phyloP scores from a whole-genome alignment of 371 early-diverging fungal genomes.

The Mucor ambiguus region DNA sequence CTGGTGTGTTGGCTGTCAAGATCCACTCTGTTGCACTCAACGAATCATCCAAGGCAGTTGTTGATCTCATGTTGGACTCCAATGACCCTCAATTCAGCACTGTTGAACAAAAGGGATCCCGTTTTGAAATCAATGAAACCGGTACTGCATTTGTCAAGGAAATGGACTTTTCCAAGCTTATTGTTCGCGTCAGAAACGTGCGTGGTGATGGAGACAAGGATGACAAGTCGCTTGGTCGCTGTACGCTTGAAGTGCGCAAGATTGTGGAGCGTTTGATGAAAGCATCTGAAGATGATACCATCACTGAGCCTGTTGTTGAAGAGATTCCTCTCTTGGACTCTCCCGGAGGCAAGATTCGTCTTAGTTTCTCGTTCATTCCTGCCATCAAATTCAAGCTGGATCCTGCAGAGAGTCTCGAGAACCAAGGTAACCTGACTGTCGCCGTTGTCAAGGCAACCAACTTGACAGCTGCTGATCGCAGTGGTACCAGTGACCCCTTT shows the following conservation, averaged over 20 bases:
- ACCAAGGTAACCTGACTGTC: constrained; percentile 55
- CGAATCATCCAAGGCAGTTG: constrained; percentile 26
- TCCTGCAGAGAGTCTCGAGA: constrained; percentile 51
- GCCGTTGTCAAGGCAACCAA: constrained; percentile 44
- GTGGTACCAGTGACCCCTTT: constrained; percentile 84
- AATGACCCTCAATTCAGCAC: constrained; percentile 49
- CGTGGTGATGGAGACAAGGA: constrained; percentile 41
- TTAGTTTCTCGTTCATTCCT: constrained; percentile 45
- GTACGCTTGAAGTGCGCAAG: constrained; percentile 29
- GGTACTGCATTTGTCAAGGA: constrained; percentile 53
- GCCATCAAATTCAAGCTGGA: constrained; percentile 49
- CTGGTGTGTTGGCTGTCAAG: constrained; percentile 49
- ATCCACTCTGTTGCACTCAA: constrained; percentile 35
- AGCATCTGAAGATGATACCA: constrained; percentile 18
- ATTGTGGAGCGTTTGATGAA: constrained; percentile 27
- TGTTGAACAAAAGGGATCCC: constrained; percentile 39
- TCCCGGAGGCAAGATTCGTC: constrained; percentile 32
- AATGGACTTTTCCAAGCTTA: constrained; percentile 48
- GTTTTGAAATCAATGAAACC: constrained; percentile 44
- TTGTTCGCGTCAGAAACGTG: constrained; percentile 36
- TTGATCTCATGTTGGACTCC: constrained; percentile 45
- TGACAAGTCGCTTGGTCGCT: constrained; percentile 29
- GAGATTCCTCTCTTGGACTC: constrained; percentile 35
- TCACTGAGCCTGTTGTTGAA: constrained; percentile 20
- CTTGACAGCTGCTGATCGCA: constrained; percentile 53